Base-by-base conservation (phyloP, 163 green algal species). In the Chlorella variabilis region DNA sequence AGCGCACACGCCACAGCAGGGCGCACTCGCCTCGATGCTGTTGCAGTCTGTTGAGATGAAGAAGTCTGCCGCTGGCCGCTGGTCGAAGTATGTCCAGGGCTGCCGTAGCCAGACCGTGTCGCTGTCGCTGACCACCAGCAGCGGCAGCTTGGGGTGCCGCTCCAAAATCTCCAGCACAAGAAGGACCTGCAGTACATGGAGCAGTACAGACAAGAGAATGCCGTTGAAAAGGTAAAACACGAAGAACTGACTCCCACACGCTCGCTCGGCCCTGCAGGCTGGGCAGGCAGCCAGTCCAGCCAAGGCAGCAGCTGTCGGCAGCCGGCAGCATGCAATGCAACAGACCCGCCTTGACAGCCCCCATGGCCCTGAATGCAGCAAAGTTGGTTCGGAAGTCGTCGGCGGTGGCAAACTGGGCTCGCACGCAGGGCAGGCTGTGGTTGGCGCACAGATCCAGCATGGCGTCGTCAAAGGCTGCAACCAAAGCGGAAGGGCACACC, bases 1-100 rank as follows among this genome's bases (percentile, higher is more conserved):
- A 15, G 11, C 45, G 45, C 45, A 54, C 15, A 29, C 63, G 4
- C 6, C 63, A 63, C 18, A 63, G 54, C 54, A 63, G 54, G 54
- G 20, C 8, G 54, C 23, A n/a, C 5, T 29, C n/a, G n/a, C 59
- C 27, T 67, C n/a, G 3, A 38, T 38, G 59, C 49, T 71, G 2
- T 48, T 11, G 58, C 75, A 81, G 45, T 81, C 75, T 67, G 75
- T 75, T 27, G 75, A 74, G 18, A 71, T 67, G 61, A 75, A 66
- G n/a, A 81, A 54, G 39, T 81, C 75, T 2, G 75, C 75, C 4
- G 58, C 4, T 1, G 75, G 61, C 42, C 58, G 75, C 29, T 54
- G 34, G 17, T 45, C 61, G 18, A 81, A 54, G 75, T 75, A 81
- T 2, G 38, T 8, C 33, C 41, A 36, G 27, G 68, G 68, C 9